These are phyloP conservation scores for Ophiostoma australiae DNA, from an alignment of 2,329 filamentous ascomycete genomes.

Conservation along the genomic window DNA sequence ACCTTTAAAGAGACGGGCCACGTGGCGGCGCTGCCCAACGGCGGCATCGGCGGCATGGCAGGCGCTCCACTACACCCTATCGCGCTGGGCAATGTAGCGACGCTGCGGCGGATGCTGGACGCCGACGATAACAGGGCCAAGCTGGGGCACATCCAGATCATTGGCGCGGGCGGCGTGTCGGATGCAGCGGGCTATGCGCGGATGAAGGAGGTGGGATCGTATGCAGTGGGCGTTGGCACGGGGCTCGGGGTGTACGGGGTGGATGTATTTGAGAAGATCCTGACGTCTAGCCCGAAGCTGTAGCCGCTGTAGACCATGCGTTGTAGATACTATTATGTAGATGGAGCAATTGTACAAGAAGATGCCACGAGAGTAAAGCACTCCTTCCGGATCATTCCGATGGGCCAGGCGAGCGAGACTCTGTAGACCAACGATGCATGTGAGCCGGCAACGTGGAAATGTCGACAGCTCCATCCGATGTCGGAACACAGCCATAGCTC, in stretches of 20 bases:
- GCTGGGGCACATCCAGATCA: constrained; percentile 54
- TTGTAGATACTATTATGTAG: not conserved
- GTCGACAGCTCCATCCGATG: not conserved
- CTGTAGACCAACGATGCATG: not conserved
- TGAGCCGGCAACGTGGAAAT: not conserved
- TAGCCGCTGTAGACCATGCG: not conserved
- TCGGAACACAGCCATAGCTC: not conserved
- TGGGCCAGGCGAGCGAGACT: not conserved
- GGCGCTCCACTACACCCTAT: constrained; percentile 68
- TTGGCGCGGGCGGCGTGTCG: constrained; percentile 68
- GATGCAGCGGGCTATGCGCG: constrained; percentile 58
- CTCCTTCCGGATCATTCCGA: not conserved
- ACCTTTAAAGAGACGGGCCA: constrained; percentile 29
- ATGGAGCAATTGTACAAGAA: not conserved
- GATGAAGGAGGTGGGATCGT: constrained; percentile 63
- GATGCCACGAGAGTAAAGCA: not conserved
- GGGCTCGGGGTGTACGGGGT: constrained; percentile 61
- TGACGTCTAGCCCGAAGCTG: not conserved
- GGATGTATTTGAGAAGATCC: constrained; percentile 58
- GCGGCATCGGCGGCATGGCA: constrained; percentile 65
- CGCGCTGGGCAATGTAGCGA: constrained; percentile 69
- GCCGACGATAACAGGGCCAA: constrained; percentile 33
- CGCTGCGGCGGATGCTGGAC: constrained; percentile 57
- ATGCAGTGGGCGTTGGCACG: constrained; percentile 63
- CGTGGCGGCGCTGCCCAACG: constrained; percentile 48